Evolutionary conservation across 306 rosid genomes (phyloP).

Genomic region (Fagus crenata): DNA sequence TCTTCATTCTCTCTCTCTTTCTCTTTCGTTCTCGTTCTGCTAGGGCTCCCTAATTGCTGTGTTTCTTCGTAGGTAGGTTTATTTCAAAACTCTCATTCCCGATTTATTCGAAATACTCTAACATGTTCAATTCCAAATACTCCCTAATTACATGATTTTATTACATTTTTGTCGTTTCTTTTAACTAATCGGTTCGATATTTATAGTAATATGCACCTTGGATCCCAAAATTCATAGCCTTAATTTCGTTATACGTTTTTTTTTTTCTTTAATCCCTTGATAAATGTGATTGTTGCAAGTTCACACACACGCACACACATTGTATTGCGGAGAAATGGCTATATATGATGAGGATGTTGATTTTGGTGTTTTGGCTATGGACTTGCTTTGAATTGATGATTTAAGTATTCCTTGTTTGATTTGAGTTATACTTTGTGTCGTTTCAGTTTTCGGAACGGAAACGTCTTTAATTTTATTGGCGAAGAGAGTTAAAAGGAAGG

Average conservation of each 20-base stretch:
- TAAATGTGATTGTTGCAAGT: no score
- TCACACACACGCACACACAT: no score
- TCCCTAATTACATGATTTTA: background rate
- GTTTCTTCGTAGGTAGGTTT: background rate
- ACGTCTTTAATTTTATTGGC: background rate
- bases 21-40: background rate
- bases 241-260: no score
- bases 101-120: background rate
- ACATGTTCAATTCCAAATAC: background rate
- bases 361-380: background rate
- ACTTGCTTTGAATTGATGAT: background rate
- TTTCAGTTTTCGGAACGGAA: conserved; percentile 16
- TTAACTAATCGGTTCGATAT: no score
- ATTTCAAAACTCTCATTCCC: no score
- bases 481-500: conserved; percentile 18
- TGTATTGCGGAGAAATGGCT: no score
- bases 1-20: background rate
- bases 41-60: background rate
- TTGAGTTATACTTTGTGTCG: background rate
- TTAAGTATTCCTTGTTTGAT: background rate
- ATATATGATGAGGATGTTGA: background rate
- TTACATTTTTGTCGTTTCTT: background rate
- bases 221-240: no score
- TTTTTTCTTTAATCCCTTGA: no score
- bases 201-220: no score